Evolutionary conservation across 768 basidiomycete genomes (phyloP).

Genomic region (Collybia mongolica): DNA sequence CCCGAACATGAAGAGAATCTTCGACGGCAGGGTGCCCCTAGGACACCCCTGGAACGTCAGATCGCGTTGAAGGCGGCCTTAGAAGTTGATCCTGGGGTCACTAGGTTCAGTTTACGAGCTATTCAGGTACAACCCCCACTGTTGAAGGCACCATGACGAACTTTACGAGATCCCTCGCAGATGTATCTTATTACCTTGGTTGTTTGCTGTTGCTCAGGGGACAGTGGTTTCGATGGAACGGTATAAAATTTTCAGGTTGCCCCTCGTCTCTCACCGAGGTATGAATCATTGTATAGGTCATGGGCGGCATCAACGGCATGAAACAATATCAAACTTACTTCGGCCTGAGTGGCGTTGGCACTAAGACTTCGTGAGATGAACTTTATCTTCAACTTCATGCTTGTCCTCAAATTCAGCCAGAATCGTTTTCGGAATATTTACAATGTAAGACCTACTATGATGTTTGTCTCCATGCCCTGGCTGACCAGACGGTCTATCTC

Average conservation of each 20-base stretch:
- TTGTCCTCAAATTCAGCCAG: constrained; percentile 9
- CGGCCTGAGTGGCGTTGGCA: constrained; percentile 39
- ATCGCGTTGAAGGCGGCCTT: constrained; percentile 36
- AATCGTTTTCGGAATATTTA: constrained; percentile 53
- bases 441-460: constrained; percentile 26
- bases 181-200: constrained; percentile 47
- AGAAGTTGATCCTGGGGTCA: constrained; percentile 41
- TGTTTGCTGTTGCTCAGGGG: constrained; percentile 48
- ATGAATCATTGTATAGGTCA: constrained; percentile 30
- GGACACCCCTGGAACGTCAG: constrained; percentile 39
- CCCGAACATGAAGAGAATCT: constrained; percentile 12
- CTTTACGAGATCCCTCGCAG: constrained; percentile 17
- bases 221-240: constrained; percentile 54
- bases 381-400: neutral
- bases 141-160: neutral
- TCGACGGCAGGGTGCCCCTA: constrained; percentile 9
- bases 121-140: constrained; percentile 26
- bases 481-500: neutral
- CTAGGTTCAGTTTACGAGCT: constrained; percentile 31
- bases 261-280: no score
- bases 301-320: constrained; percentile 56
- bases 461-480: constrained; percentile 9
- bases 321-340: constrained; percentile 46
- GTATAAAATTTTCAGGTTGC: constrained; percentile 20
- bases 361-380: constrained; percentile 37